Conservation (phyloP, 495 filamentous ascomycete genomes). For the Tuber brumale region DNA sequence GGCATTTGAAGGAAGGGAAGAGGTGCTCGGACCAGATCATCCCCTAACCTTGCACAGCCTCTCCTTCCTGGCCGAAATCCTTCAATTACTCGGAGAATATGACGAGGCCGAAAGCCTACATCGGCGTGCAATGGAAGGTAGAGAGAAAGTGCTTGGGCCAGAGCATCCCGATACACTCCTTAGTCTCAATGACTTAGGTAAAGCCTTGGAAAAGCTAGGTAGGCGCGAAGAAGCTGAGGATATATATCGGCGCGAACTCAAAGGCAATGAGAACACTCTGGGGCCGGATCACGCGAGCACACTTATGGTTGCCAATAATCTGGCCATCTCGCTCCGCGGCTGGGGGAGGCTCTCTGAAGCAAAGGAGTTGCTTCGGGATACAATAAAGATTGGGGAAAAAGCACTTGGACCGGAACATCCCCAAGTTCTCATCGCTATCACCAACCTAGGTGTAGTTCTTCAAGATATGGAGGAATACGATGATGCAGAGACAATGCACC, state of each 20-base stretch:
- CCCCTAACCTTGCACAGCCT: no score
- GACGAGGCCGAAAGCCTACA: no score
- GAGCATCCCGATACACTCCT: conserved; percentile 20
- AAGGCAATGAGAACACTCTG: conserved; percentile 7
- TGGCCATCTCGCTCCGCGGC: conserved; percentile 36
- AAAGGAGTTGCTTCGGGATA: conserved; percentile 33
- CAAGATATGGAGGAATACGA: conserved; percentile 40
- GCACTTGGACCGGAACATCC: conserved; percentile 40
- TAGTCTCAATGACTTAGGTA: conserved; percentile 11
- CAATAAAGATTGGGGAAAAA: conserved; percentile 32
- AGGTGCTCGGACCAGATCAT: no score
- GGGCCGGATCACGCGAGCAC: conserved; percentile 17
- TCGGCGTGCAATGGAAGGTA: not conserved
- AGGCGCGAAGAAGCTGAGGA: conserved; percentile 6
- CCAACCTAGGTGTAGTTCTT: conserved; percentile 39
- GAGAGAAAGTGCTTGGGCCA: conserved; percentile 16
- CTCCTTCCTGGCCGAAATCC: no score
- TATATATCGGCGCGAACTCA: conserved; percentile 6
- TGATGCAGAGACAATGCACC: conserved; percentile 43
- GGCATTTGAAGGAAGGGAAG: no score
- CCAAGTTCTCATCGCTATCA: conserved; percentile 39
- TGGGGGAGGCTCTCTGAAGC: conserved; percentile 44
- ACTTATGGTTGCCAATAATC: conserved; percentile 26
- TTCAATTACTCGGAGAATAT: no score
- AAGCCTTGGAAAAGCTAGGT: conserved; percentile 9